Conservation (phyloP, 1,139 yeast species). For the Arxiozyma heterogenica region DNA sequence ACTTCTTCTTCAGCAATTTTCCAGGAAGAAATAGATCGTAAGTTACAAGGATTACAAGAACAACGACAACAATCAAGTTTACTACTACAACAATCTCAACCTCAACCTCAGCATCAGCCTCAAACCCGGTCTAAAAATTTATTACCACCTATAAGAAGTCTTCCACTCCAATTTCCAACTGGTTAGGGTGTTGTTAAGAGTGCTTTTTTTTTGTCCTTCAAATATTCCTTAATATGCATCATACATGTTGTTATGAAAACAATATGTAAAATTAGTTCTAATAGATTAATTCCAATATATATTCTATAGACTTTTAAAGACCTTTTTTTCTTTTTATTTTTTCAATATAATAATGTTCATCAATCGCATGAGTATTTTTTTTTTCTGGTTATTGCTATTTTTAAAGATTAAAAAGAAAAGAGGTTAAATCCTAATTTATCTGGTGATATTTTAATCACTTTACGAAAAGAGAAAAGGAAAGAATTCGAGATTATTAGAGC, state of each 20-base stretch:
- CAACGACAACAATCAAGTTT: slow-evolving; percentile 3
- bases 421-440: not conserved
- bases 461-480: too few species aligned
- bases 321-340: not conserved
- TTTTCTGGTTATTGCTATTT: too few species aligned
- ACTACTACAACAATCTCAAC: not conserved
- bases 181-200: slow-evolving; percentile 11
- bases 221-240: not conserved
- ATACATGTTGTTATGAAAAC: not conserved
- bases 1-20: slow-evolving; percentile 7
- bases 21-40: slow-evolving; percentile 17
- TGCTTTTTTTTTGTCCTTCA: not conserved
- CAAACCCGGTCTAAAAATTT: slow-evolving; percentile 4
- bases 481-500: not conserved
- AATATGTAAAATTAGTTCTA: not conserved
- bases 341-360: too few species aligned
- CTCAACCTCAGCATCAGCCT: slow-evolving; percentile 1
- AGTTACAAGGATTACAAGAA: slow-evolving; percentile 17
- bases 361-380: too few species aligned
- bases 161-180: slow-evolving; percentile 27
- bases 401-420: not conserved
- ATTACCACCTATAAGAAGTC: slow-evolving; percentile 28
- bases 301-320: not conserved
- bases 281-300: not conserved
- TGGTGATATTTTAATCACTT: too few species aligned